Evolutionary conservation across 1,284 basidiomycete species (phyloP), one percentile per base, ranked within the genome.

Genomic region (Ustilago lituana): DNA sequence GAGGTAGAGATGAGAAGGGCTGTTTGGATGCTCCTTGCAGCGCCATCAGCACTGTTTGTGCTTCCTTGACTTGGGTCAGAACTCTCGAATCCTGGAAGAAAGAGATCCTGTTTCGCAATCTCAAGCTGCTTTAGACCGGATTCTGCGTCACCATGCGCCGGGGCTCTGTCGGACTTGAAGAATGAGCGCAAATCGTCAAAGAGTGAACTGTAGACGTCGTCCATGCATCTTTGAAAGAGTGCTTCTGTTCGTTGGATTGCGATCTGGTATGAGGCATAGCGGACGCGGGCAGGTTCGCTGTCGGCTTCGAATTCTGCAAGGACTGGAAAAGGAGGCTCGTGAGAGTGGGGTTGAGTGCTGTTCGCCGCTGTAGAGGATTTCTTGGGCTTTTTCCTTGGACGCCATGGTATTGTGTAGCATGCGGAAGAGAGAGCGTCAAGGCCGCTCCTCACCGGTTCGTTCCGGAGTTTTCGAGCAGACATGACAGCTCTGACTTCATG

Each of bases 371-470:
- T 35, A 15, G 43, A 2, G 1, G 20, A 14, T 49, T 43, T 48
- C 37, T 47, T 56, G 2, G 51, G 24, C 31, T 54, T 55, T 44
- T 71, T 71, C 19, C 41, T 50, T 9, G 67, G 63, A 24, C 56
- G 57, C 62, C 68, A 66, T 4, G 68, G 68, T 43, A 71, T 62
- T 27, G 68, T 71, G 48, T 62, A 71, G 68, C 68, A 71, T 24
- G 48, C 51, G 1, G 68, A 62, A 6, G 68, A 71, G 58, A 66
- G 58, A 0, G 35, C 47, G 37, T 71, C 63, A 32, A 71, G 63
- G 33, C 55, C 47, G 31, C 49, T 60, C 6, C 17, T 26, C 5
- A 40, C n/a, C 22, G 55, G 37, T 38, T 44, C 51, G 33, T 17
- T 50, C n/a, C 51, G 50, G 11, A 56, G 29, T 39, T 43, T 50